These are phyloP conservation scores for Phytophthora ohioensis DNA, from an alignment of 352 stramenopile species.

Conservation along the genomic window DNA sequence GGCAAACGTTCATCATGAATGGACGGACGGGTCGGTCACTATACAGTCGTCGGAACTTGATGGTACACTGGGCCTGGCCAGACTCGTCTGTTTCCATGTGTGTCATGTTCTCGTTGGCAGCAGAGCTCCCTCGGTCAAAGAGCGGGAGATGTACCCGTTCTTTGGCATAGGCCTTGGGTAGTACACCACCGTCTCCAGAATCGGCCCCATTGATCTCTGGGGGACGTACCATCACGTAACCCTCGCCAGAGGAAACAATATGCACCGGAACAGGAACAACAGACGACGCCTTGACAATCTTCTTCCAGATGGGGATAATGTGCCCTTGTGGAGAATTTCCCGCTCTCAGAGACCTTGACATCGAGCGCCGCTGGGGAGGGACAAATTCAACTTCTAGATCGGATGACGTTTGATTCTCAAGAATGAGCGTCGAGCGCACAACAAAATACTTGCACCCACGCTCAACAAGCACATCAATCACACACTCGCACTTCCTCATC, in stretches of 20 bases:
- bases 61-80: conserved; percentile 46
- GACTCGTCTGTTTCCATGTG: conserved; percentile 46
- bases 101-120: conserved; percentile 38
- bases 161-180: conserved; percentile 80
- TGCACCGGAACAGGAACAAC: conserved; percentile 77
- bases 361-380: conserved; percentile 53
- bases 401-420: conserved; percentile 88
- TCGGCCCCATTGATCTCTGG: conserved; percentile 60
- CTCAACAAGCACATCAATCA: conserved; percentile 88
- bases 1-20: conserved; percentile 79
- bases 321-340: conserved; percentile 43
- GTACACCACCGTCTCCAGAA: conserved; percentile 10
- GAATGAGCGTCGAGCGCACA: conserved; percentile 77
- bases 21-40: conserved; percentile 80
- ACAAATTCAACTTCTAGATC: conserved; percentile 90
- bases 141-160: conserved; percentile 74
- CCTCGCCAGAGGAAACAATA: conserved; percentile 75
- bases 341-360: conserved; percentile 45
- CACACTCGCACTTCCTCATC: conserved; percentile 84
- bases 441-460: conserved; percentile 91
- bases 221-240: conserved; percentile 77
- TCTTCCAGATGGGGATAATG: conserved; percentile 73
- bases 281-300: conserved; percentile 64
- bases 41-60: conserved; percentile 85
- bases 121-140: conserved; percentile 59